These are phyloP conservation scores for Trypanosoma brucei DNA, from an alignment of 208 protist species.

Conservation along the genomic window DNA sequence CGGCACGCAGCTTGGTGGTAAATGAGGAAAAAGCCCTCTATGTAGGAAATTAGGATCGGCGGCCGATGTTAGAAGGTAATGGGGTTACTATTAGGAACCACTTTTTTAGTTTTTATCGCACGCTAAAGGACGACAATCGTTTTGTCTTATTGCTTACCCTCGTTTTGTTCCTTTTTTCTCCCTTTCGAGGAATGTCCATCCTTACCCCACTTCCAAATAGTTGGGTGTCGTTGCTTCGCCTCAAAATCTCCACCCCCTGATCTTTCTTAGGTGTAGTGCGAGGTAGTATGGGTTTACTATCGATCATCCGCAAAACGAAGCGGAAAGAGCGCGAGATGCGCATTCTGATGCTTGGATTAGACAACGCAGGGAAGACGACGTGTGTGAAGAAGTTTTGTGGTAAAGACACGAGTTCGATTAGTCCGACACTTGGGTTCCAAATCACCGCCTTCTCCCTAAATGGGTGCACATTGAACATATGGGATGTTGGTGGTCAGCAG, in stretches of 20 bases:
- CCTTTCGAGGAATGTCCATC: too few species aligned
- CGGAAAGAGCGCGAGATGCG: constrained; percentile 99
- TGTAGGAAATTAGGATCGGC: constrained; percentile 13
- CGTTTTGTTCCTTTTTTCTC: neutral
- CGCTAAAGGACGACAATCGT: neutral
- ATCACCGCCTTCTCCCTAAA: constrained; percentile 97
- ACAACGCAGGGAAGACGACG: constrained; percentile 98
- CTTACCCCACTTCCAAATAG: too few species aligned
- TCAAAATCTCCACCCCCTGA: too few species aligned
- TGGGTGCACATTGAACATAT: constrained; percentile 98
- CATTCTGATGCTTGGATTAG: constrained; percentile 96
- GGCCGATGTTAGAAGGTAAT: neutral
- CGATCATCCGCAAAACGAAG: constrained; percentile 98
- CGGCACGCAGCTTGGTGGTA: constrained; percentile 87
- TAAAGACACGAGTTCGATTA: constrained; percentile 96
- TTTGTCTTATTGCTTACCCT: neutral
- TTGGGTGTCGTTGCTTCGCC: too few species aligned
- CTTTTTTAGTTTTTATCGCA: neutral
- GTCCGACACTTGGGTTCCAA: constrained; percentile 99
- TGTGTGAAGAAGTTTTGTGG: constrained; percentile 99
- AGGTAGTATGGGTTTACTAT: constrained; percentile 95
- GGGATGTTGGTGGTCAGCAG: constrained; percentile 99
- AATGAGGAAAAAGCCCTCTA: constrained; percentile 1
- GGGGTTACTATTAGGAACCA: neutral
- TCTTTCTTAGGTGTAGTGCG: too few species aligned